phyloP scores from a whole-genome alignment of 2,329 filamentous ascomycete species.

The Fusarium staphyleae region DNA sequence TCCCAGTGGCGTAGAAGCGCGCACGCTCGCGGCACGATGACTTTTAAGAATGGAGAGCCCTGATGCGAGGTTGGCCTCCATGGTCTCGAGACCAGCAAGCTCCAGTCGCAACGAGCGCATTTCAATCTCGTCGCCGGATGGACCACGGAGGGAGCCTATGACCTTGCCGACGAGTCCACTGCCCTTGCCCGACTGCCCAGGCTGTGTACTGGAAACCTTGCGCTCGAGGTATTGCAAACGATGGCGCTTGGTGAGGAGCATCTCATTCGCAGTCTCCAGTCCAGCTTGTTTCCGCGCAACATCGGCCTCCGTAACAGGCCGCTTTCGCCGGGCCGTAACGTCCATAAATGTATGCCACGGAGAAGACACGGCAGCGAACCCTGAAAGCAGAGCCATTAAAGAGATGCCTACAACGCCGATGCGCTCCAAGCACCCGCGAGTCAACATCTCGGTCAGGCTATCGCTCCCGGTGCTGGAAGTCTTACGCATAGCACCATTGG shows the following conservation, averaged over 20 bases:
- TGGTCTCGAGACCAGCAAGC: slow-evolving; percentile 79
- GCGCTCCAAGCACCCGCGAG: slow-evolving; percentile 67
- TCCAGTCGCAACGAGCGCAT: slow-evolving; percentile 73
- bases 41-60: slow-evolving; percentile 69
- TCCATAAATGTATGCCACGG: slow-evolving; percentile 84
- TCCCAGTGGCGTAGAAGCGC: slow-evolving; percentile 72
- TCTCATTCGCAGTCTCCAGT: slow-evolving; percentile 78
- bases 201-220: slow-evolving; percentile 54
- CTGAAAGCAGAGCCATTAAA: slow-evolving; percentile 86
- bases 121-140: slow-evolving; percentile 65
- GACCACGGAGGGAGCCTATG: slow-evolving; percentile 73
- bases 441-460: slow-evolving; percentile 50
- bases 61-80: slow-evolving; percentile 74
- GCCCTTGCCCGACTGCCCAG: slow-evolving; percentile 35
- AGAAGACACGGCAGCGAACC: slow-evolving; percentile 86
- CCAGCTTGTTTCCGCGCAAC: slow-evolving; percentile 80
- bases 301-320: slow-evolving; percentile 74
- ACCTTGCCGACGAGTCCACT: slow-evolving; percentile 75
- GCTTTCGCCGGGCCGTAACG: slow-evolving; percentile 56
- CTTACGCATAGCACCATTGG: slow-evolving; percentile 47
- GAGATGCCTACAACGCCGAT: slow-evolving; percentile 87
- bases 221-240: slow-evolving; percentile 74
- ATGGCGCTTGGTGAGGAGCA: slow-evolving; percentile 78
- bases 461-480: slow-evolving; percentile 35
- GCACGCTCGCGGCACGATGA: slow-evolving; percentile 68